Conservation (phyloP, 164 flowering plant genomes). For the Euptelea pleiosperma region DNA sequence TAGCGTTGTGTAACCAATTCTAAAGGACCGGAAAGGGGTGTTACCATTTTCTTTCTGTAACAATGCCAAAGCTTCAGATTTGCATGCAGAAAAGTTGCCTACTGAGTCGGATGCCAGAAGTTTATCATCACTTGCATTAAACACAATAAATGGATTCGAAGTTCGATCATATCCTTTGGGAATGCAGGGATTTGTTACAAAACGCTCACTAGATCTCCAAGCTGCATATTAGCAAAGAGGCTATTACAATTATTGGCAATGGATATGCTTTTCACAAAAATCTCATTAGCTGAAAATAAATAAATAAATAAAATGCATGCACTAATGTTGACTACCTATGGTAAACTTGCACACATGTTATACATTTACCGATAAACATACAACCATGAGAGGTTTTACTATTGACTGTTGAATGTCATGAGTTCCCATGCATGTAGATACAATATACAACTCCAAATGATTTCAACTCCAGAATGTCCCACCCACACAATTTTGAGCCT, state of each 20-base stretch:
- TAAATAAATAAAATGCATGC: neutral
- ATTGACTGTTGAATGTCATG: no score
- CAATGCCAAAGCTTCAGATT: slow-evolving; percentile 28
- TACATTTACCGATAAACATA: neutral
- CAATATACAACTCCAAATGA: no score
- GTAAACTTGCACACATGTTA: neutral
- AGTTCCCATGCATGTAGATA: no score
- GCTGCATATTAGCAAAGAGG: slow-evolving; percentile 26
- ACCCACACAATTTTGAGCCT: neutral
- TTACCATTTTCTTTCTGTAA: slow-evolving; percentile 34
- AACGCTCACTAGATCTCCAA: slow-evolving; percentile 21
- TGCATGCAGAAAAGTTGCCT: slow-evolving; percentile 56
- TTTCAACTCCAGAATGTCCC: no score
- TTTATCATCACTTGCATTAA: slow-evolving; percentile 23
- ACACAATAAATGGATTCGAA: slow-evolving; percentile 1
- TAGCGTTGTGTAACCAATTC: no score
- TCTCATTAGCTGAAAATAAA: neutral
- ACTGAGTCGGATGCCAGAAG: slow-evolving; percentile 14
- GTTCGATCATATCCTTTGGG: slow-evolving; percentile 39
- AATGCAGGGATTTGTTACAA: slow-evolving; percentile 36
- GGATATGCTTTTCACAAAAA: neutral
- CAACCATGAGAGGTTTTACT: no score
- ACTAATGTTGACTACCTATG: neutral
- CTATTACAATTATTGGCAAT: neutral
- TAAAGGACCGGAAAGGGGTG: neutral